Evolutionary conservation across 148 eudicot genomes (phyloP).

Genomic region (Hydrangea macrophylla): DNA sequence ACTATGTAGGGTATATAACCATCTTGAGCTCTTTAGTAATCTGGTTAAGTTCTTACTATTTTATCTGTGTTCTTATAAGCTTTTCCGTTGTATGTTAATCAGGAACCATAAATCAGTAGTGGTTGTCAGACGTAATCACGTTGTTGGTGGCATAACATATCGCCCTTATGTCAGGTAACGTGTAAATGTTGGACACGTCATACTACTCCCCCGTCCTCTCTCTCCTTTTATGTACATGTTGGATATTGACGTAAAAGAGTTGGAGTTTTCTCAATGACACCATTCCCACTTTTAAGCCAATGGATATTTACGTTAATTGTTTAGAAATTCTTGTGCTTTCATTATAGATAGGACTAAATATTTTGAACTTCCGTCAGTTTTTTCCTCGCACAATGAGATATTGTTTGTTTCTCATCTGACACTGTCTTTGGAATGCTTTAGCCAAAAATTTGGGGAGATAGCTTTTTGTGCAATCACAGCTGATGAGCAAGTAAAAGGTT

Average conservation of each 20-base stretch:
- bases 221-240: too few relatives aligned
- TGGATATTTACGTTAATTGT: too few relatives aligned
- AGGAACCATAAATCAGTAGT: conserved; percentile 95
- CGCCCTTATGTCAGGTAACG: conserved; percentile 82
- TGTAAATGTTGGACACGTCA: background rate
- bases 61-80: background rate
- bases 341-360: background rate
- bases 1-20: conserved; percentile 4
- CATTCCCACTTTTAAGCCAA: too few relatives aligned
- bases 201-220: background rate
- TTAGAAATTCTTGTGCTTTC: too few relatives aligned
- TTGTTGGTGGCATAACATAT: conserved; percentile 97
- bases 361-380: background rate
- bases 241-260: too few relatives aligned
- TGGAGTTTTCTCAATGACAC: too few relatives aligned
- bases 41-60: background rate
- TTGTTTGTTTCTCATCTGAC: conserved; percentile 8
- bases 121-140: conserved; percentile 65
- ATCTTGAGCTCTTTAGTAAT: background rate
- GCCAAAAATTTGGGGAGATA: conserved; percentile 98
- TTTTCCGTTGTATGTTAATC: conserved; percentile 25
- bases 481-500: conserved; percentile 99
- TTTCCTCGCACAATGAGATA: background rate
- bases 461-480: conserved; percentile 96
- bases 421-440: conserved; percentile 21